Conservation (phyloP, 164 flowering plant species). For the Dillenia turbinata region DNA sequence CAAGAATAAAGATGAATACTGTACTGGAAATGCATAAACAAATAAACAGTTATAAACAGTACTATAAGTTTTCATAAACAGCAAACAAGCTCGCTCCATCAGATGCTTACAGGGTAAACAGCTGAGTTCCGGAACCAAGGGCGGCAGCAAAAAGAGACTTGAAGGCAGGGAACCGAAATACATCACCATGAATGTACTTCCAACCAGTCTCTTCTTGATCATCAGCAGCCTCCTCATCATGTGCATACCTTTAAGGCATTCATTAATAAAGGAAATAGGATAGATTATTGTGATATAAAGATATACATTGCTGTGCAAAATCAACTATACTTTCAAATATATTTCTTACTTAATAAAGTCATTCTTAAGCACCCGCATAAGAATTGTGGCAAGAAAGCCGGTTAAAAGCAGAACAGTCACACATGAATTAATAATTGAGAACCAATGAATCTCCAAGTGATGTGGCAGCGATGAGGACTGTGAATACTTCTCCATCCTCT, state of each 20-base stretch:
- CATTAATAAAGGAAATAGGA: not conserved
- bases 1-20: constrained; percentile 28
- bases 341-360: constrained; percentile 50
- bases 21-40: constrained; percentile 13
- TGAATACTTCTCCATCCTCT: constrained; percentile 57
- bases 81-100: too few relatives aligned
- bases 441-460: constrained; percentile 60
- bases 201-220: constrained; percentile 65
- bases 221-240: constrained; percentile 53
- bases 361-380: constrained; percentile 54
- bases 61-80: too few relatives aligned
- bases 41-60: not conserved
- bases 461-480: constrained; percentile 48
- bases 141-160: constrained; percentile 49
- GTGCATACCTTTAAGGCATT: constrained; percentile 34
- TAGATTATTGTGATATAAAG: not conserved
- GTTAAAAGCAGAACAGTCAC: constrained; percentile 57
- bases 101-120: constrained; percentile 43
- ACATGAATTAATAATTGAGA: constrained; percentile 53
- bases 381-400: constrained; percentile 55
- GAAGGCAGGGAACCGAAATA: constrained; percentile 49
- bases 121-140: constrained; percentile 53
- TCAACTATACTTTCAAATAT: not conserved
- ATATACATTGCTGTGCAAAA: not conserved
- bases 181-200: constrained; percentile 65